Evolutionary conservation across 2,329 filamentous ascomycete genomes (phyloP).

Genomic region (Amauroascus verrucosus): DNA sequence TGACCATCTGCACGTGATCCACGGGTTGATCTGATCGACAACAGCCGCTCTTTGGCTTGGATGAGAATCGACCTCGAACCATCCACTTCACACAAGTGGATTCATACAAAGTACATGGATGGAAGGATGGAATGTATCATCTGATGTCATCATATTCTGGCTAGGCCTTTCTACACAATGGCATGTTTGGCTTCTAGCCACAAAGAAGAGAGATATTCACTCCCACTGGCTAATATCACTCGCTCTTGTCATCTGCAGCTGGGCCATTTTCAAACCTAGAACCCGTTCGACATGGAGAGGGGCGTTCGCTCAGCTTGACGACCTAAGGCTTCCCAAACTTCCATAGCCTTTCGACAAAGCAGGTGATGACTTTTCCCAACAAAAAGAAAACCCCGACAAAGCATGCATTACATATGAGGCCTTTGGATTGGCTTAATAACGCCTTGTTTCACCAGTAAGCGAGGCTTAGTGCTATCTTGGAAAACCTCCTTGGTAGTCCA

Average conservation of each 20-base stretch:
- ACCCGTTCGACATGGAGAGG: too few species aligned
- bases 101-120: not conserved
- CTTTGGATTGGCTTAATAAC: slow-evolving; percentile 79
- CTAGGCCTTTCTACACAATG: not conserved
- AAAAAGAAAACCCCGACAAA: not conserved
- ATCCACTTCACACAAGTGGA: not conserved
- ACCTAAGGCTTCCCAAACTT: too few species aligned
- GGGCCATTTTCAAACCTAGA: not conserved
- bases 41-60: not conserved
- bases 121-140: not conserved
- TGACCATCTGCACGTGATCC: not conserved
- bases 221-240: not conserved
- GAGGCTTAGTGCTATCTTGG: slow-evolving; percentile 79
- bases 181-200: not conserved
- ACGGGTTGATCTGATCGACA: not conserved
- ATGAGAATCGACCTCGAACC: not conserved
- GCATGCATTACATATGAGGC: slow-evolving; percentile 51
- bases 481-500: slow-evolving; percentile 96
- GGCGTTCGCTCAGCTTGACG: not conserved
- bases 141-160: slow-evolving; percentile 1
- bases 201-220: not conserved
- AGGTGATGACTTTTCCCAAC: not conserved
- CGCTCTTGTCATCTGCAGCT: not conserved
- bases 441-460: slow-evolving; percentile 82
- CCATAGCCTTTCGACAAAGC: not conserved